phyloP scores from a whole-genome alignment of 1,284 basidiomycete species.

The Cutaneotrichosporon sp. region DNA sequence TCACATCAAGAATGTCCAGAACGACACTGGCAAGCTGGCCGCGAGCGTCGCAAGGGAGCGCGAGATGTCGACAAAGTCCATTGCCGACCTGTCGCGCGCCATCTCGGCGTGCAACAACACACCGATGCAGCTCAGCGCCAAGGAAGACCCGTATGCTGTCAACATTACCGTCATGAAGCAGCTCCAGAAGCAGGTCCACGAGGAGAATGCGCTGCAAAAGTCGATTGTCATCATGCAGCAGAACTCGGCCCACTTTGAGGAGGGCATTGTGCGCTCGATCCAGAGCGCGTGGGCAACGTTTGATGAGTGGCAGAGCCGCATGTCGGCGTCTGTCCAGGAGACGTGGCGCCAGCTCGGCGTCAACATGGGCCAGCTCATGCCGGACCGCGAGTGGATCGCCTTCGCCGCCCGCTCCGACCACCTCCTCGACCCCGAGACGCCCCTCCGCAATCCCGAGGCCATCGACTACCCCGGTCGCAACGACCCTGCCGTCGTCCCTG shows the following conservation, averaged over 20 bases:
- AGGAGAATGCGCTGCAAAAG: constrained; percentile 97
- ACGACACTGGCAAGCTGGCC: constrained; percentile 94
- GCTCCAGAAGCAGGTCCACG: constrained; percentile 89
- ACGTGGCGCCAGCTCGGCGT: constrained; percentile 74
- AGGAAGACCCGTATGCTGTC: constrained; percentile 76
- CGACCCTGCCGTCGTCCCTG: constrained; percentile 81
- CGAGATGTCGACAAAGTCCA: constrained; percentile 80
- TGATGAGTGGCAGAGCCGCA: constrained; percentile 93
- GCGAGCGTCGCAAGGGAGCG: constrained; percentile 91
- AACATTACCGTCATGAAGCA: constrained; percentile 83
- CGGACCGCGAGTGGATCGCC: constrained; percentile 94
- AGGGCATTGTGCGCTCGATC: constrained; percentile 90
- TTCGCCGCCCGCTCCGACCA: constrained; percentile 94
- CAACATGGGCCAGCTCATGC: constrained; percentile 78
- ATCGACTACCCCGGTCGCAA: constrained; percentile 92
- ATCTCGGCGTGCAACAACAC: constrained; percentile 94
- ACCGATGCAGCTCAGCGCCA: constrained; percentile 78
- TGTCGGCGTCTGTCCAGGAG: constrained; percentile 74
- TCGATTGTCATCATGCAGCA: constrained; percentile 99
- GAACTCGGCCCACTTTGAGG: constrained; percentile 95
- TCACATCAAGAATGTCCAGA: constrained; percentile 96
- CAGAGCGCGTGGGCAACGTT: constrained; percentile 97
- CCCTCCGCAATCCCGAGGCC: constrained; percentile 72
- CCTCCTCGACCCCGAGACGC: constrained; percentile 94
- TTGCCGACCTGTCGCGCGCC: constrained; percentile 81